phyloP scores from a whole-genome alignment of 345 rosid genomes.

The Geranium brycei region DNA sequence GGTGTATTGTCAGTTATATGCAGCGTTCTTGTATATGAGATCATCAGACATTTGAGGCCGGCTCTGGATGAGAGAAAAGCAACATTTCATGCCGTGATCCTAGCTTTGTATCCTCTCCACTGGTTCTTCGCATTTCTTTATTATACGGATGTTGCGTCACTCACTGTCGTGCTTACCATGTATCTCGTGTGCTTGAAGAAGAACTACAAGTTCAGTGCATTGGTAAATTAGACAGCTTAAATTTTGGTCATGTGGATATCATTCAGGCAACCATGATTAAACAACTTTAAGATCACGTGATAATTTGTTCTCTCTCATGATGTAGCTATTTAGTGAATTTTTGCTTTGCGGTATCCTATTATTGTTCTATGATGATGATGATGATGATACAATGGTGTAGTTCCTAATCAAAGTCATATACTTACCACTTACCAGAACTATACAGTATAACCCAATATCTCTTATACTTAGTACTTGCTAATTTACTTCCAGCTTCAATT shows the following conservation, averaged over 20 bases:
- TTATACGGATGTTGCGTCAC: slow-evolving; percentile 90
- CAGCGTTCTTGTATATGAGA: slow-evolving; percentile 58
- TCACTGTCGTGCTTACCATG: slow-evolving; percentile 74
- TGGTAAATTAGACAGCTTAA: slow-evolving; percentile 37
- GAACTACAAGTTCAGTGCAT: slow-evolving; percentile 59
- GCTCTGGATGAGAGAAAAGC: slow-evolving; percentile 42
- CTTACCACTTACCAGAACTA: no score
- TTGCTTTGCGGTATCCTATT: no score
- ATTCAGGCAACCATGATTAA: background rate
- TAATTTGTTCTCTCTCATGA: background rate
- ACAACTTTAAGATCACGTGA: background rate
- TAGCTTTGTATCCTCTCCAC: slow-evolving; percentile 72
- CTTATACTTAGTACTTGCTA: no score
- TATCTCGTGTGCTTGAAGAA: slow-evolving; percentile 67
- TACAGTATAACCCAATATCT: no score
- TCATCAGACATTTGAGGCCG: slow-evolving; percentile 48
- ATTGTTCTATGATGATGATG: no score
- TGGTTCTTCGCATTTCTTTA: slow-evolving; percentile 93
- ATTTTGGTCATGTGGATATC: background rate
- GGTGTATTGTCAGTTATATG: slow-evolving; percentile 58
- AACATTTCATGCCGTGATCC: slow-evolving; percentile 37
- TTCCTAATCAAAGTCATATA: no score
- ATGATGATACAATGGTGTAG: no score
- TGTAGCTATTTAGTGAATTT: no score
- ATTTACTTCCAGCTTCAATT: no score